Conservation (phyloP, 1,139 yeast genomes). For the Barnettozyma hawaiiensis region DNA sequence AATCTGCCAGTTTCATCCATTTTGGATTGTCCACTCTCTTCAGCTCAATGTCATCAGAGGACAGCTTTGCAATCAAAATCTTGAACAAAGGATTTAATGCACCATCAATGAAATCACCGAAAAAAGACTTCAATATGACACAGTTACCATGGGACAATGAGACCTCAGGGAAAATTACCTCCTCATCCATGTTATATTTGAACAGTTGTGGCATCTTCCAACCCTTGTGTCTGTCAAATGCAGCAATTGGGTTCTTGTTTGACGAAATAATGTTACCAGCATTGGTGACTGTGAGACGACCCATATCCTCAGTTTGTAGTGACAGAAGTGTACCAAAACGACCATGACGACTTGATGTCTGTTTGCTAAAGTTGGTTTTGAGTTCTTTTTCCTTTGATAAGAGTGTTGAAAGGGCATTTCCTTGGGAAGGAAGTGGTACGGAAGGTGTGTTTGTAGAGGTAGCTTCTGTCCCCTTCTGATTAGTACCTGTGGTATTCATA, state of each 20-base stretch:
- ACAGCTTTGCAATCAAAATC: constrained; percentile 29
- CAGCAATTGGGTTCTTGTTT: constrained; percentile 44
- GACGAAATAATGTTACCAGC: constrained; percentile 52
- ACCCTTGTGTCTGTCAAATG: constrained; percentile 60
- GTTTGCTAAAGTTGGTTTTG: constrained; percentile 44
- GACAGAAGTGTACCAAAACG: constrained; percentile 85
- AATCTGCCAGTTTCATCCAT: constrained; percentile 9
- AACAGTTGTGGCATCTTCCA: constrained; percentile 50
- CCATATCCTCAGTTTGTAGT: constrained; percentile 51
- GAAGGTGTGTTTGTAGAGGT: not conserved
- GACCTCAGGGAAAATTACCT: constrained; percentile 30
- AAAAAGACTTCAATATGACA: constrained; percentile 39
- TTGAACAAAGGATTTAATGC: constrained; percentile 66
- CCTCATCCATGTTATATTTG: constrained; percentile 43
- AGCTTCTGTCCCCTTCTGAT: too few species aligned
- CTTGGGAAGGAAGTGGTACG: not conserved
- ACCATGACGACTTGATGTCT: constrained; percentile 73
- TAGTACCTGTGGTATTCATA: constrained; percentile 6
- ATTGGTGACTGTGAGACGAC: constrained; percentile 68
- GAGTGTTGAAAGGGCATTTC: constrained; percentile 25
- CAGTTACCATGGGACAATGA: constrained; percentile 32
- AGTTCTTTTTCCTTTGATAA: constrained; percentile 53
- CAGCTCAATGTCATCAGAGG: constrained; percentile 37
- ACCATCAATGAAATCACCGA: constrained; percentile 60
- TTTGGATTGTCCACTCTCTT: not conserved